Evolutionary conservation across 768 basidiomycete genomes (phyloP), one percentile per base, ranked within the genome.

Genomic region (Boletus pseudopeckii): DNA sequence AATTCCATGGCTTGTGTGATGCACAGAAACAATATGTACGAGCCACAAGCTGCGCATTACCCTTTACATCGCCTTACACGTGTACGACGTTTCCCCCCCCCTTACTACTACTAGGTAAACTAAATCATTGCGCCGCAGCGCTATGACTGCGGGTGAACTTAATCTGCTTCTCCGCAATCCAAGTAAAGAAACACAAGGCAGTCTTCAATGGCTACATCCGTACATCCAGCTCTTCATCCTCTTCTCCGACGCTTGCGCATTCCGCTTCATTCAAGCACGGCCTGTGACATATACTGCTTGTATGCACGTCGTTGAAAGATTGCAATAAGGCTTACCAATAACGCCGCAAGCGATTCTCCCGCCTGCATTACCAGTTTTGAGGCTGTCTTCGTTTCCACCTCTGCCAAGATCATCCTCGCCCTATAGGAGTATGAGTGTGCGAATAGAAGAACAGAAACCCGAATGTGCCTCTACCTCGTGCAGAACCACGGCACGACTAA

Each of bases 401-500:
- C 71, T 74, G n/a, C 90, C 91, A 46, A 92, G 77, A 63, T 93
- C 91, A 64, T 93, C 91, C 17, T 80, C 80, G 4, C 88, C 88
- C 84, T 84, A 57, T 37, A 52, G 45, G 46, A 44, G 39, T 37
- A 28, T 54, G 30, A 48, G 44, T 41, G 48, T 48, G 55, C 44
- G 57, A 55, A 44, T 17, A 59, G 49, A 38, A 56, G 40, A 20
- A 15, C 26, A 32, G 40, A 36, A 40, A 45, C 33, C 22, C n/a
- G 13, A 33, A 9, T 18, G 34, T 28, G 38, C 15, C 13, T 68
- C 74, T 52, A 85, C 85, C 50, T 78, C 80, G 72, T 92, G 91
- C 36, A 93, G 75, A 1, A 92, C 89, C 48, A 92, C 78, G 43
- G 84, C 76, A 43, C 89, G 87, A 9, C 84, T 86, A 45, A 2